phyloP scores from a whole-genome alignment of 2,329 filamentous ascomycete genomes.

The Microsporum audouinii region DNA sequence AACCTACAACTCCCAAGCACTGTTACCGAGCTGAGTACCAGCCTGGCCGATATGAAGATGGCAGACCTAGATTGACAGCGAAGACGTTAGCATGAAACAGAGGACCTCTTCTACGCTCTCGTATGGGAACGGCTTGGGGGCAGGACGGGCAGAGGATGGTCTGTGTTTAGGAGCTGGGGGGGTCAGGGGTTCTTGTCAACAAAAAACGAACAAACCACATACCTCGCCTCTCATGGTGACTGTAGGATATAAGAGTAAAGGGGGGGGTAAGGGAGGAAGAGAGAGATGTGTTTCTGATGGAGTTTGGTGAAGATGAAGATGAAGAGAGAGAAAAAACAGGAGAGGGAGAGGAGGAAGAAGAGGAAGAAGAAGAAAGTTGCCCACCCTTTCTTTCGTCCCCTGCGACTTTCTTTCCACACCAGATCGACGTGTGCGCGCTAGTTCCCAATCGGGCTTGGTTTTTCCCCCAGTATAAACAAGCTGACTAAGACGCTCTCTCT shows the following conservation, averaged over 20 bases:
- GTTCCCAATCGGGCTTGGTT: slow-evolving; percentile 7
- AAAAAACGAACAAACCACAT: slow-evolving; percentile 9
- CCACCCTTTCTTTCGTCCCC: not conserved
- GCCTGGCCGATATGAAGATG: slow-evolving; percentile 59
- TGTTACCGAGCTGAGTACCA: slow-evolving; percentile 56
- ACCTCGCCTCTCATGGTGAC: slow-evolving; percentile 30
- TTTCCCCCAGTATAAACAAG: not conserved
- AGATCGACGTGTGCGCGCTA: slow-evolving; percentile 14
- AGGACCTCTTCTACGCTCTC: not conserved
- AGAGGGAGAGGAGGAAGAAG: slow-evolving; percentile 4
- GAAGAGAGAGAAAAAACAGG: not conserved
- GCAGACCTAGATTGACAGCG: slow-evolving; percentile 40
- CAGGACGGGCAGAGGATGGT: slow-evolving; percentile 8
- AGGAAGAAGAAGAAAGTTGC: not conserved
- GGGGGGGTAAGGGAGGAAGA: not conserved
- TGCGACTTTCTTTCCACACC: not conserved
- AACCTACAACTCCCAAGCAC: slow-evolving; percentile 57
- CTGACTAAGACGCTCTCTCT: not conserved
- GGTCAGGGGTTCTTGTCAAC: slow-evolving; percentile 17
- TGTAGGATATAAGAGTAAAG: not conserved
- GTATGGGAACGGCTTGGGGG: not conserved
- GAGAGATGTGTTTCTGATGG: slow-evolving; percentile 1
- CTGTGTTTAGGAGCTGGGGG: slow-evolving; percentile 10
- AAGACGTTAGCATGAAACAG: slow-evolving; percentile 10
- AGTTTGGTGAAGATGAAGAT: slow-evolving; percentile 2